These are phyloP conservation scores for Penicillium paneum DNA, from an alignment of 2,329 filamentous ascomycete genomes.

Conservation along the genomic window DNA sequence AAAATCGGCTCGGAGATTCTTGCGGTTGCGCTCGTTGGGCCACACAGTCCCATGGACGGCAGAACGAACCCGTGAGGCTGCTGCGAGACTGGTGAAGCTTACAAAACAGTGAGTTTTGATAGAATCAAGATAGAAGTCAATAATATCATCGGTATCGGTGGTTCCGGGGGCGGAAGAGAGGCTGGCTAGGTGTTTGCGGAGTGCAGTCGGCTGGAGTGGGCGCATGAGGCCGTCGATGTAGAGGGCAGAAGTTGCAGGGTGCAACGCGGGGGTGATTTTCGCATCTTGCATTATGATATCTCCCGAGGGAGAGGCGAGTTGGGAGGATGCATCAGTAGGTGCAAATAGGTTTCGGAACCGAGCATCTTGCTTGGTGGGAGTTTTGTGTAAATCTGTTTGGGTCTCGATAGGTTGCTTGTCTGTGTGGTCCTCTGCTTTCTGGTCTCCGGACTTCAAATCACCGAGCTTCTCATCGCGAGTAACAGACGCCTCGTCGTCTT, in stretches of 20 bases:
- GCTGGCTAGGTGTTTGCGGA: conserved; percentile 66
- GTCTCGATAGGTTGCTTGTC: background rate
- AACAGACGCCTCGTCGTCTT: conserved; percentile 28
- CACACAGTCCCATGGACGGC: conserved; percentile 75
- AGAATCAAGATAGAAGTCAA: conserved; percentile 73
- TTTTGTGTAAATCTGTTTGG: background rate
- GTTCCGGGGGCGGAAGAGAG: conserved; percentile 62
- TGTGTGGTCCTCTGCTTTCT: conserved; percentile 16
- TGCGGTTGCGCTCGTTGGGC: conserved; percentile 82
- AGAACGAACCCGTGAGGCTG: conserved; percentile 72
- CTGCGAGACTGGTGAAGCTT: conserved; percentile 63
- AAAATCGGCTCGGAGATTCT: conserved; percentile 84
- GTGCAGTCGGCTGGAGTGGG: conserved; percentile 66
- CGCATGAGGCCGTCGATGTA: conserved; percentile 92
- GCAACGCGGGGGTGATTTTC: conserved; percentile 57
- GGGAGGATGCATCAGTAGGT: conserved; percentile 24
- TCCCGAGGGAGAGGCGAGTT: conserved; percentile 26
- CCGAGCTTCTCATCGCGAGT: conserved; percentile 9
- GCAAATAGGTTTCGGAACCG: conserved; percentile 51
- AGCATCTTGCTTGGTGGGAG: conserved; percentile 38
- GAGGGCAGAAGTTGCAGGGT: conserved; percentile 70
- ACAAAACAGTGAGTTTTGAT: conserved; percentile 88
- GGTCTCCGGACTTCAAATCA: conserved; percentile 20
- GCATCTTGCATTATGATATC: conserved; percentile 35
- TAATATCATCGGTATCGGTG: conserved; percentile 56